Conservation (phyloP, 495 filamentous ascomycete genomes). For the Hyaloscypha hepaticicola region DNA sequence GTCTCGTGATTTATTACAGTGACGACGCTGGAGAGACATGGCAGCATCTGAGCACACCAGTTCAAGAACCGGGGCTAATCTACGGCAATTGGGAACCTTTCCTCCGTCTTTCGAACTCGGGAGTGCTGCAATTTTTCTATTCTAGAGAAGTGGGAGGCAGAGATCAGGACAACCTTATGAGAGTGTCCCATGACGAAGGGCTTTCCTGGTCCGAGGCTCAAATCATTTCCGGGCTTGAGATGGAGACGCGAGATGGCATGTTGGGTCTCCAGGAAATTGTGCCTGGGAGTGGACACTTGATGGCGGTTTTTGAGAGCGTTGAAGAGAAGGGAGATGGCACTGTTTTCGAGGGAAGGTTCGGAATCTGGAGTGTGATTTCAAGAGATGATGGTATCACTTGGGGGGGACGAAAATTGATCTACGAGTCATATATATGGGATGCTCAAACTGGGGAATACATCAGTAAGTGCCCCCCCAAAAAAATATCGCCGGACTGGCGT, state of each 20-base stretch:
- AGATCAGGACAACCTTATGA: slow-evolving; percentile 58
- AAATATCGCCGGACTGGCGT: no score
- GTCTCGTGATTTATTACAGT: slow-evolving; percentile 63
- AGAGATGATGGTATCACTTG: slow-evolving; percentile 57
- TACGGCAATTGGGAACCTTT: slow-evolving; percentile 62
- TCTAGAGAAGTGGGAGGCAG: slow-evolving; percentile 51
- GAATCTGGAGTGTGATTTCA: slow-evolving; percentile 49
- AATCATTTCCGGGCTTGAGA: slow-evolving; percentile 46
- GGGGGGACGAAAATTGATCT: slow-evolving; percentile 52
- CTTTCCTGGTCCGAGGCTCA: slow-evolving; percentile 46
- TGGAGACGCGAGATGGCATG: slow-evolving; percentile 57
- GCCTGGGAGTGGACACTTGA: slow-evolving; percentile 37
- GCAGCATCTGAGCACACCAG: slow-evolving; percentile 33
- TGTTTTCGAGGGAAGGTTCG: slow-evolving; percentile 41
- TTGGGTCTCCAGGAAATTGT: slow-evolving; percentile 46
- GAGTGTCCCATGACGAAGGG: slow-evolving; percentile 51
- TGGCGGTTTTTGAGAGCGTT: slow-evolving; percentile 54
- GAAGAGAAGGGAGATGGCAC: slow-evolving; percentile 49
- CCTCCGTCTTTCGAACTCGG: slow-evolving; percentile 48
- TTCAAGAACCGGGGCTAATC: slow-evolving; percentile 28
- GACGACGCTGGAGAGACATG: slow-evolving; percentile 74
- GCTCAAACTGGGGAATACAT: slow-evolving; percentile 43
- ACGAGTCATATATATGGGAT: slow-evolving; percentile 23
- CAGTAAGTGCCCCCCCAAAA: slow-evolving; percentile 3
- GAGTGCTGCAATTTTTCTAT: slow-evolving; percentile 55